Base-by-base conservation (phyloP, 495 filamentous ascomycete genomes). In the Copromyces sp. region DNA sequence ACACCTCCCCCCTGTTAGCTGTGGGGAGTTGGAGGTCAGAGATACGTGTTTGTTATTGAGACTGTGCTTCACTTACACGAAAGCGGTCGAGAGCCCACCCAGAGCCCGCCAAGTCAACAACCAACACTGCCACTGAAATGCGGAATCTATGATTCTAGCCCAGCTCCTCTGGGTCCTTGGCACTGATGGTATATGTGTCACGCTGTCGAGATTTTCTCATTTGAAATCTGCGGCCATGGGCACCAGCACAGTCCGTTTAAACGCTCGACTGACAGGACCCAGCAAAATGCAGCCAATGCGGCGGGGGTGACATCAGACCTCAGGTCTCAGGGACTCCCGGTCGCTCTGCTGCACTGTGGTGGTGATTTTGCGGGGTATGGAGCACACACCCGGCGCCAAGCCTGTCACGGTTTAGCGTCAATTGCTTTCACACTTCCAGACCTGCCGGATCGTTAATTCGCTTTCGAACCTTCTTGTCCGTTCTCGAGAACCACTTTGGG, bases 341-440 rank as follows among this genome's bases (percentile, higher is more conserved):
- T 20, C 47, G 69, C 38, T 39, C 73, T 71, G 39, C 40, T 71
- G 39, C 40, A 44, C 29, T 32, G 40, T 68, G 53, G 69, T 65
- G 47, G 0, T 59, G 47, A 71, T 70, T 73, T 75, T 78, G 79
- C 77, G 79, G 78, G 79, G 79, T 74, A 80, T 74, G 74, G 70
- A 76, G 74, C 61, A 76, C 72, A 70, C 17, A 68, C 69, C 71
- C 71, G 70, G 53, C 47, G 68, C 74, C 70, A 75, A 76, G 71
- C 53, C 75, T 71, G 16, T 42, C 70, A 68, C 29, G 42, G 78
- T 71, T 68, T 79, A 78, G 76, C 72, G 74, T 39, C 69, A 45
- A 59, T 69, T 35, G 29, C 53, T 32, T 61, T 12, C 11, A 61
- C 29, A 35, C 24, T 35, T 65, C 53, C 53, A 61, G 53, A 24